A percentile compares a stretch with the other conserved stretches of the same genome.
phyloP scores from a whole-genome alignment of 2,329 filamentous ascomycete species.

The Seiridium unicorne region DNA sequence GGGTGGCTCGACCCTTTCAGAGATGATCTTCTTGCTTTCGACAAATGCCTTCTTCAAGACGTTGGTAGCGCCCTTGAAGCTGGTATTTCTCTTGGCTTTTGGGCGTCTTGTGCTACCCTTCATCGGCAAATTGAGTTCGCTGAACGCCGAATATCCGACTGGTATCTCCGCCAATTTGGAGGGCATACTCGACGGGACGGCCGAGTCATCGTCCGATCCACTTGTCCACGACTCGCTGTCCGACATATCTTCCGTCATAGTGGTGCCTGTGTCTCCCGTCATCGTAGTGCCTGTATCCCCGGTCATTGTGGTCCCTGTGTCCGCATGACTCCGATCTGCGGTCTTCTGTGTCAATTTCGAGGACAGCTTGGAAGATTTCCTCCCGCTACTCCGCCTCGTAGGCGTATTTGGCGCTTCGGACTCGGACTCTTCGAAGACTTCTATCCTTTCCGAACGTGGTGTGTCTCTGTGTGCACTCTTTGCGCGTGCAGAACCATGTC shows the following conservation, averaged over 20 bases:
- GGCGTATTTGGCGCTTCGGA: slow-evolving; percentile 35
- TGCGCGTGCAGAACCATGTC: slow-evolving; percentile 21
- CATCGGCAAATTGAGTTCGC: slow-evolving; percentile 57
- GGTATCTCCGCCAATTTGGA: slow-evolving; percentile 60
- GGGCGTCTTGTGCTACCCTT: slow-evolving; percentile 38
- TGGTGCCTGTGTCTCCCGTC: slow-evolving; percentile 19
- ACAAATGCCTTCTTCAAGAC: slow-evolving; percentile 64
- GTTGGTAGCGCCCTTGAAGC: slow-evolving; percentile 60
- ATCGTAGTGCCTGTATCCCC: slow-evolving; percentile 19
- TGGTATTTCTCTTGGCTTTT: slow-evolving; percentile 52
- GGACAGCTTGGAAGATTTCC: slow-evolving; percentile 20
- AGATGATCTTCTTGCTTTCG: slow-evolving; percentile 64
- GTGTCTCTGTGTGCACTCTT: slow-evolving; percentile 18
- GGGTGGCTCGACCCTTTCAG: slow-evolving; percentile 57
- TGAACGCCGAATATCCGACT: slow-evolving; percentile 66
- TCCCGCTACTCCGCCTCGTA: slow-evolving; percentile 31
- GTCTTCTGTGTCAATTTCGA: slow-evolving; percentile 18
- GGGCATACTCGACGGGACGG: slow-evolving; percentile 38
- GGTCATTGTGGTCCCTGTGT: not conserved
- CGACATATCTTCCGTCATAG: slow-evolving; percentile 29
- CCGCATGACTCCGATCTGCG: slow-evolving; percentile 7
- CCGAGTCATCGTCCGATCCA: slow-evolving; percentile 29
- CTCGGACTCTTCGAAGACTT: slow-evolving; percentile 33
- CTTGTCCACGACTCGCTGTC: slow-evolving; percentile 30
- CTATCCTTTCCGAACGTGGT: slow-evolving; percentile 27